phyloP scores from a whole-genome alignment of 352 stramenopile species.

The Peronospora tabacina region DNA sequence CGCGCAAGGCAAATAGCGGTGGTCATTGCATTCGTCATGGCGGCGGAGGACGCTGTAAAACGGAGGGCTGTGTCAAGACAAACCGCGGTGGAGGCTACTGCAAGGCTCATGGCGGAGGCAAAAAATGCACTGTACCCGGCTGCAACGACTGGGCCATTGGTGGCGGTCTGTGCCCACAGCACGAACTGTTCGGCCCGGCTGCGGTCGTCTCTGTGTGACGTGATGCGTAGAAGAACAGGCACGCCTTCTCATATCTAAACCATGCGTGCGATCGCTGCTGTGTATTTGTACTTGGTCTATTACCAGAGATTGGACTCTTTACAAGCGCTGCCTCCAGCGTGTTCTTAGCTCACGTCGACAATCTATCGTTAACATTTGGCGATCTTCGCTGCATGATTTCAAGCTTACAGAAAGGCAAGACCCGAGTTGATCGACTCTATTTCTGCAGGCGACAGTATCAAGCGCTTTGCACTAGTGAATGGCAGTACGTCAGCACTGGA shows the following conservation, averaged over 20 bases:
- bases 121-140: slow-evolving; percentile 50
- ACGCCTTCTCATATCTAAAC: slow-evolving; percentile 18
- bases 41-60: slow-evolving; percentile 60
- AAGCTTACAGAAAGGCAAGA: slow-evolving; percentile 59
- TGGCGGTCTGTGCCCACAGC: slow-evolving; percentile 54
- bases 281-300: slow-evolving; percentile 19
- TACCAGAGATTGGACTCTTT: neutral
- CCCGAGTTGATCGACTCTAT: slow-evolving; percentile 78
- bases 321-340: slow-evolving; percentile 1
- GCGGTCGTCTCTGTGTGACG: slow-evolving; percentile 49
- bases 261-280: slow-evolving; percentile 15
- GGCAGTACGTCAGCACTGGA: slow-evolving; percentile 57
- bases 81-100: slow-evolving; percentile 72
- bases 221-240: slow-evolving; percentile 4
- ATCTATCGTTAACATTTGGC: neutral
- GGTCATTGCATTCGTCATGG: slow-evolving; percentile 78
- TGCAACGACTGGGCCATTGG: slow-evolving; percentile 73
- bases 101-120: slow-evolving; percentile 71
- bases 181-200: slow-evolving; percentile 43
- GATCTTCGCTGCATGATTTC: slow-evolving; percentile 7
- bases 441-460: slow-evolving; percentile 56
- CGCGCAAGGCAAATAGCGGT: slow-evolving; percentile 64
- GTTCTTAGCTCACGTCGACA: neutral
- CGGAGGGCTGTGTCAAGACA: slow-evolving; percentile 59
- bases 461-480: slow-evolving; percentile 54